Evolutionary conservation across 1,284 basidiomycete genomes (phyloP).

Genomic region (Anthracocystis panici-leucophaei): DNA sequence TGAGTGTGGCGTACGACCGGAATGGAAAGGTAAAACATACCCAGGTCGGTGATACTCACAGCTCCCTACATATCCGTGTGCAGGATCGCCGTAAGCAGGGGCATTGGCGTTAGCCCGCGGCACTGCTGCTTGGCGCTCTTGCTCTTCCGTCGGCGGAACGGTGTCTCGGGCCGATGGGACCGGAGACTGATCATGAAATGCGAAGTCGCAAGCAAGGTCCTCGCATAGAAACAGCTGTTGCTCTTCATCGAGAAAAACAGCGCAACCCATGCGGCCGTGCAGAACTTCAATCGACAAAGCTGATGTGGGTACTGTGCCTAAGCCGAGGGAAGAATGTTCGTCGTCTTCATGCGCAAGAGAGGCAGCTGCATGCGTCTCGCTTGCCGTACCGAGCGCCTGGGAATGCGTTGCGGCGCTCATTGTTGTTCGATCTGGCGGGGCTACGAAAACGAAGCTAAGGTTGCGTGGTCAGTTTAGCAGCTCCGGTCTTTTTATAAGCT

Average conservation of each 20-base stretch:
- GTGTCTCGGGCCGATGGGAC: not conserved
- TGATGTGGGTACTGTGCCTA: not conserved
- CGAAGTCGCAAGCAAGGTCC: conserved; percentile 35
- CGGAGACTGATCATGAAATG: conserved; percentile 9
- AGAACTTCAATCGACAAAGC: conserved; percentile 37
- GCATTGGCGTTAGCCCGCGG: not conserved
- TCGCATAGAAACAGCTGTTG: conserved; percentile 48
- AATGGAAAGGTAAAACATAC: not conserved
- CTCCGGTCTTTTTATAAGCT: no score
- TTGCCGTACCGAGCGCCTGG: conserved; percentile 8
- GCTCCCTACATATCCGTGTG: conserved; percentile 22
- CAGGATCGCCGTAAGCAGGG: conserved; percentile 9
- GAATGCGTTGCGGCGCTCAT: conserved; percentile 22
- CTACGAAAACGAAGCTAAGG: no score
- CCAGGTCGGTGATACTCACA: conserved; percentile 11
- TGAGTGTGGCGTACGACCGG: not conserved
- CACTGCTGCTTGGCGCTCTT: not conserved
- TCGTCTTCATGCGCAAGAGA: conserved; percentile 6
- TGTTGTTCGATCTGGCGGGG: not conserved
- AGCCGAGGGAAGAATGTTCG: not conserved
- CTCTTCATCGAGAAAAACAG: conserved; percentile 34
- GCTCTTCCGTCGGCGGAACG: not conserved
- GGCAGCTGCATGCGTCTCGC: conserved; percentile 7
- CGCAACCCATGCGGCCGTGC: conserved; percentile 26
- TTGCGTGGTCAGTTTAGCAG: no score